Base-by-base conservation (phyloP, 2,329 filamentous ascomycete genomes). In the Clonostachys sp. region DNA sequence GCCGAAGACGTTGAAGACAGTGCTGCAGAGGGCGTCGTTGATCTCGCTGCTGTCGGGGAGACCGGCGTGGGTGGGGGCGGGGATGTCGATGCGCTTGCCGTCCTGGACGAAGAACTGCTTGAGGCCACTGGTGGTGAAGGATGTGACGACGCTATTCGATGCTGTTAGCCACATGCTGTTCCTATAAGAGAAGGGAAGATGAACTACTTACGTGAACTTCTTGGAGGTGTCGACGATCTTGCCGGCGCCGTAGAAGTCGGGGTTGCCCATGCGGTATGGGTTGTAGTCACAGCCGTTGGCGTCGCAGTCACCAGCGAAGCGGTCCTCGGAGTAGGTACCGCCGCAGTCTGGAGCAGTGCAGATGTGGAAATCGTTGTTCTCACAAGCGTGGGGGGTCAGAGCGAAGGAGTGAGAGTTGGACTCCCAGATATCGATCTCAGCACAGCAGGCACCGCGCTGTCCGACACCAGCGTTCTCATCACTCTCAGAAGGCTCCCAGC, bases 241-340 rank as follows among this genome's bases (percentile, higher is more conserved):
- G 52, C 74, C 77, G 0, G 72, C 65, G 36, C 81, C 83, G 63
- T 78, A 86, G 70, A 84, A 86, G 61, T 69, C 66, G 34, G 66
- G 67, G 62, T 78, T 75, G 41, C 81, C 82, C 68, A 80, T 73
- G 56, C 81, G 80, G 75, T 77, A 86, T 24, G 75, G 67, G 72
- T 84, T 84, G 71, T 80, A 84, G 59, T 84, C 82, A 57, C 83
- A 86, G 18, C 83, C 83, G 52, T 81, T 77, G 49, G 77, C 77
- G 61, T 86, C 83, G 66, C 83, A 86, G 41, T 75, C 64, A 49
- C 80, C 80, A 13, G 61, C 66, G 59, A 82, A 83, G 53, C 80
- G 77, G 51, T 72, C 63, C 45, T 61, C 56, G 6, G 64, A 70
- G 57, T 72, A 76, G 16, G 71, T 68, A 43, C 72, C 77, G 45